phyloP scores from a whole-genome alignment of 2,329 filamentous ascomycete genomes.

The Dothiorella sarmentorum region DNA sequence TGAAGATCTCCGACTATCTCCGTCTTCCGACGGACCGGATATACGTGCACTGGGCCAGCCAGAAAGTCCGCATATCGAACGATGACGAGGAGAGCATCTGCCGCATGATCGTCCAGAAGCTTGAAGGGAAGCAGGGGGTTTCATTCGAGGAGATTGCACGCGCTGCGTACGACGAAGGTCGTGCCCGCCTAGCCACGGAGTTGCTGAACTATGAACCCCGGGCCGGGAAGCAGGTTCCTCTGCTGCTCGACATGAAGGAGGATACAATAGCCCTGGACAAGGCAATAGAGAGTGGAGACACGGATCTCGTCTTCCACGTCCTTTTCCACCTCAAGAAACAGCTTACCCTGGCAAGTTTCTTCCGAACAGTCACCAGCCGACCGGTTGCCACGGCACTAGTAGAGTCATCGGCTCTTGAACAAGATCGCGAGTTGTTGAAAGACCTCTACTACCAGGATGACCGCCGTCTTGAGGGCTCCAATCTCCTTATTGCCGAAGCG shows the following conservation, averaged over 20 bases:
- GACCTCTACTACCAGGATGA: conserved; percentile 98
- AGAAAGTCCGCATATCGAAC: conserved; percentile 81
- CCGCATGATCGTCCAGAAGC: conserved; percentile 76
- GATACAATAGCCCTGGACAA: conserved; percentile 94
- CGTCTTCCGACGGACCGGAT: conserved; percentile 83
- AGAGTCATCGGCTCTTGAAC: conserved; percentile 74
- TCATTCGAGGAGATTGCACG: conserved; percentile 94
- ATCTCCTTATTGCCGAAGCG: conserved; percentile 82
- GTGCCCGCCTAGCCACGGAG: conserved; percentile 82
- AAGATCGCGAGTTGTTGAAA: conserved; percentile 80
- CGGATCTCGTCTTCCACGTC: conserved; percentile 87
- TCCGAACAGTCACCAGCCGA: conserved; percentile 81
- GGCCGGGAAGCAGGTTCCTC: conserved; percentile 90
- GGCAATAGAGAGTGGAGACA: conserved; percentile 91
- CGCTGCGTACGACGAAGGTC: conserved; percentile 90
- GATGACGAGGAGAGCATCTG: conserved; percentile 89
- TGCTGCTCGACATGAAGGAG: conserved; percentile 92
- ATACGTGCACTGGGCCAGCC: conserved; percentile 94
- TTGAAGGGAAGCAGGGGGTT: conserved; percentile 84
- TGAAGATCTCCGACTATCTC: conserved; percentile 84
- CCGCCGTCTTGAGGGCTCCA: conserved; percentile 79
- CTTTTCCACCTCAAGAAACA: conserved; percentile 86
- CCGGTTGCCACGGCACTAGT: conserved; percentile 86
- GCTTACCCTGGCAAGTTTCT: conserved; percentile 84
- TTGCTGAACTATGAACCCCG: conserved; percentile 90